Evolutionary conservation across 805 yeast genomes (phyloP).

Genomic region (Soucietia sequanensis): DNA sequence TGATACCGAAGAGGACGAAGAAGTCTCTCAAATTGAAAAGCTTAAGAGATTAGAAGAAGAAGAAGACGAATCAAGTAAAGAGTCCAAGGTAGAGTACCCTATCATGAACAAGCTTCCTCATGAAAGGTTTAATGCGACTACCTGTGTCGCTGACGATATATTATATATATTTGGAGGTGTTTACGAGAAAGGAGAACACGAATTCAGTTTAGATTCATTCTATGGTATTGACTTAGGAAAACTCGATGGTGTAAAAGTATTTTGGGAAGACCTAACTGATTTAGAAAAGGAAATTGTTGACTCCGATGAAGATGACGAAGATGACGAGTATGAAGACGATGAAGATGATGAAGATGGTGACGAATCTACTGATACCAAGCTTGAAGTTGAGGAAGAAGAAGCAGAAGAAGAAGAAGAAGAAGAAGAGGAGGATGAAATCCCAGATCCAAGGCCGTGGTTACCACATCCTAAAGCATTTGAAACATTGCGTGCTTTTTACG

Average conservation of each 20-base stretch:
- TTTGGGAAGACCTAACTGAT: slow-evolving; percentile 83
- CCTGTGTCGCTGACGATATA: slow-evolving; percentile 81
- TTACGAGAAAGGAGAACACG: slow-evolving; percentile 87
- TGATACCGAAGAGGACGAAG: slow-evolving; percentile 49
- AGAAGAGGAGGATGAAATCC: slow-evolving; percentile 65
- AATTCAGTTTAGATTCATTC: slow-evolving; percentile 78
- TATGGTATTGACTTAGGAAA: slow-evolving; percentile 84
- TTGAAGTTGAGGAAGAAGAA: slow-evolving; percentile 61
- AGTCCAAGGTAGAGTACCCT: slow-evolving; percentile 49
- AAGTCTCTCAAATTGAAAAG: slow-evolving; percentile 33
- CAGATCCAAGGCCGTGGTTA: slow-evolving; percentile 93
- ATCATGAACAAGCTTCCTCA: slow-evolving; percentile 72
- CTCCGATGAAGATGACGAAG: slow-evolving; percentile 65
- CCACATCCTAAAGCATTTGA: slow-evolving; percentile 98
- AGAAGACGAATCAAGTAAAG: slow-evolving; percentile 41
- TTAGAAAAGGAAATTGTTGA: slow-evolving; percentile 51
- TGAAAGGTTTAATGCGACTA: slow-evolving; percentile 80
- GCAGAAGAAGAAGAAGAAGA: slow-evolving; percentile 64
- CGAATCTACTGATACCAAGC: slow-evolving; percentile 38
- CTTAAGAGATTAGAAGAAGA: slow-evolving; percentile 38
- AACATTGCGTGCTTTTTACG: slow-evolving; percentile 75
- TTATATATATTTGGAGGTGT: slow-evolving; percentile 87
- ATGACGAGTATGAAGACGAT: slow-evolving; percentile 58
- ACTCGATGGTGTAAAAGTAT: slow-evolving; percentile 81
- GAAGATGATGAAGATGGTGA: slow-evolving; percentile 46